Conservation (phyloP, 1,139 yeast genomes). For the Pichia sp. region DNA sequence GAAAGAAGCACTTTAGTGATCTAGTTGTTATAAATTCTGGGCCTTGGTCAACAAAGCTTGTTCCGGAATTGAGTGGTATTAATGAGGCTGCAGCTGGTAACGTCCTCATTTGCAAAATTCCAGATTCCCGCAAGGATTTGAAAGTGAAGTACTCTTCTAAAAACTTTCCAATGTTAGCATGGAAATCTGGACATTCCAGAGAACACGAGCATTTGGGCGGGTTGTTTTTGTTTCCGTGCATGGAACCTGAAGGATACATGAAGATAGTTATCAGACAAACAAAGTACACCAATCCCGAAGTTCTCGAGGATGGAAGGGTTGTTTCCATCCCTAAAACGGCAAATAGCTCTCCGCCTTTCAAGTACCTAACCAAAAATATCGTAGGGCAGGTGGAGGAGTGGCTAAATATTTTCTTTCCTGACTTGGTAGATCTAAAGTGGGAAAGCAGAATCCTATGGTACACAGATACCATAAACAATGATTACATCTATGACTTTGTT, state of each 20-base stretch:
- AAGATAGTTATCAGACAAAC: constrained; percentile 18
- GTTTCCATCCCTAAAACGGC: constrained; percentile 24
- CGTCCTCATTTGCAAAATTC: constrained; percentile 27
- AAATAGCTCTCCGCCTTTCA: constrained; percentile 21
- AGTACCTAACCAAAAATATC: constrained; percentile 14
- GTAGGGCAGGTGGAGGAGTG: constrained; percentile 16
- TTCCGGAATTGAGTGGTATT: constrained; percentile 33
- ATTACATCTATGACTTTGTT: constrained; percentile 34
- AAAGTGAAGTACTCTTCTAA: constrained; percentile 28
- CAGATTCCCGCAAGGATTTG: constrained; percentile 29
- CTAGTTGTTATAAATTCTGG: constrained; percentile 37
- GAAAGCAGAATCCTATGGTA: constrained; percentile 27
- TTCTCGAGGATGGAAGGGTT: constrained; percentile 16
- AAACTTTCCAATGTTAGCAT: constrained; percentile 19
- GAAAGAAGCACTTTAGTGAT: constrained; percentile 32
- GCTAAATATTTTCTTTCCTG: constrained; percentile 13
- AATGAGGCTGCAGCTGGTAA: constrained; percentile 37
- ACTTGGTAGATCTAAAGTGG: constrained; percentile 17
- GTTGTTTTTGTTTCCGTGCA: constrained; percentile 20
- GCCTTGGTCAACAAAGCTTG: constrained; percentile 37
- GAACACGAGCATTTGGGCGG: constrained; percentile 27
- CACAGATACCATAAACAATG: constrained; percentile 30
- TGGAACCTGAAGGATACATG: constrained; percentile 17
- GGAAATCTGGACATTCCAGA: constrained; percentile 20
- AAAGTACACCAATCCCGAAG: constrained; percentile 18